These are phyloP conservation scores for Umbelopsis sp. DNA, from an alignment of 192 early-diverging fungal species.

Conservation along the genomic window DNA sequence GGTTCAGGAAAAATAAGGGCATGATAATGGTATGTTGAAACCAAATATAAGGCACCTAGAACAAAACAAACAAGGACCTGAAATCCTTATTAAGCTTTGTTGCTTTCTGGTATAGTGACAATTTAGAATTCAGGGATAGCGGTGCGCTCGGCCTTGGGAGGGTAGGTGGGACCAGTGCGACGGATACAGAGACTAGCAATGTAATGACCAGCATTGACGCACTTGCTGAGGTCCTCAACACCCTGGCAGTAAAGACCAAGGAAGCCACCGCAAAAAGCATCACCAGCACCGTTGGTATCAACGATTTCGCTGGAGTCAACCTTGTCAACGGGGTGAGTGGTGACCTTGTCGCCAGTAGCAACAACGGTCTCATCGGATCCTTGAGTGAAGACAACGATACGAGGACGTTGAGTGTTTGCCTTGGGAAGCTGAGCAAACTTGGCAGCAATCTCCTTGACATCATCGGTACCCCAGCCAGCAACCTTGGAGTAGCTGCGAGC, in stretches of 20 bases:
- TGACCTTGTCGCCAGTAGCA: slow-evolving; percentile 61
- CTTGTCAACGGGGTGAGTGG: slow-evolving; percentile 63
- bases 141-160: slow-evolving; percentile 39
- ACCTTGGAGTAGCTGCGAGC: slow-evolving; percentile 82
- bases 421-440: slow-evolving; percentile 85
- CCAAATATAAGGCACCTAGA: background rate
- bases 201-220: slow-evolving; percentile 89
- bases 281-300: slow-evolving; percentile 98
- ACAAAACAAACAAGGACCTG: background rate
- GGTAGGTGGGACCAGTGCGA: slow-evolving; percentile 75
- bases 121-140: slow-evolving; percentile 38
- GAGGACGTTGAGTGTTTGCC: slow-evolving; percentile 66
- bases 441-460: slow-evolving; percentile 82
- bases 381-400: slow-evolving; percentile 94
- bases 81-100: background rate
- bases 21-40: slow-evolving; percentile 17
- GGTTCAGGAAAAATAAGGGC: background rate
- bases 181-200: slow-evolving; percentile 88
- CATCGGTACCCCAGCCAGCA: slow-evolving; percentile 69
- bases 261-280: slow-evolving; percentile 96
- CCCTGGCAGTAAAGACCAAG: slow-evolving; percentile 82
- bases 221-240: slow-evolving; percentile 55
- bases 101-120: background rate
- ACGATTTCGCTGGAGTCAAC: slow-evolving; percentile 74
- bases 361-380: slow-evolving; percentile 76